A percentile compares a stretch with the other conserved stretches of the same genome.
These are phyloP conservation scores for Aspergillus brasiliensis DNA, from an alignment of 2,329 filamentous ascomycete species.

Conservation along the genomic window DNA sequence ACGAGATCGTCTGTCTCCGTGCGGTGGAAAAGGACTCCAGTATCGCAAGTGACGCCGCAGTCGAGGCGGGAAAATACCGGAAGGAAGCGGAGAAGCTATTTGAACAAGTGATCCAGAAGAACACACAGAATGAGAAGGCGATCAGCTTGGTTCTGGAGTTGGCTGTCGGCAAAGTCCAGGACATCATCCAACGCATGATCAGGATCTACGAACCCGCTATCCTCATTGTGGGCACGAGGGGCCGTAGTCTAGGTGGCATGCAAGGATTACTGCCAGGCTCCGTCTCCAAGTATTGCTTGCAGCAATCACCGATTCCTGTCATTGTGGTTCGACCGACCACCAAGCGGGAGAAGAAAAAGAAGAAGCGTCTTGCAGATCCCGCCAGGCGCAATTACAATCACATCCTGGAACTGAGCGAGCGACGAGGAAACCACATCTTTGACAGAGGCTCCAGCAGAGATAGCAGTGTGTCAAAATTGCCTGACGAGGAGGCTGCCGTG, in stretches of 20 bases:
- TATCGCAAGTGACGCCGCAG: slow-evolving; percentile 61
- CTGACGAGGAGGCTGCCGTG: slow-evolving; percentile 54
- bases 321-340: slow-evolving; percentile 87
- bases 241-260: slow-evolving; percentile 79
- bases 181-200: slow-evolving; percentile 89
- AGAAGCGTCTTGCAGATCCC: slow-evolving; percentile 78
- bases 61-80: slow-evolving; percentile 71
- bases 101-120: slow-evolving; percentile 75
- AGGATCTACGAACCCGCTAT: slow-evolving; percentile 89
- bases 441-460: slow-evolving; percentile 51
- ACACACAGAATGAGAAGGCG: slow-evolving; percentile 73
- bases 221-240: slow-evolving; percentile 85
- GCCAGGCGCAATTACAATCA: slow-evolving; percentile 73
- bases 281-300: slow-evolving; percentile 91
- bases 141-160: slow-evolving; percentile 86
- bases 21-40: slow-evolving; percentile 83
- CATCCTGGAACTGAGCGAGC: slow-evolving; percentile 69
- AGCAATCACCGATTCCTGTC: slow-evolving; percentile 89
- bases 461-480: slow-evolving; percentile 47
- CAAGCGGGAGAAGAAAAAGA: slow-evolving; percentile 87
- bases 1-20: slow-evolving; percentile 87
- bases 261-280: slow-evolving; percentile 85
- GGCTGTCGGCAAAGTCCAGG: slow-evolving; percentile 84
- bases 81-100: slow-evolving; percentile 75
- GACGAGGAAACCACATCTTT: slow-evolving; percentile 54